Conservation (phyloP, 176 grass and related monocot species). For the Ananas comosus region DNA sequence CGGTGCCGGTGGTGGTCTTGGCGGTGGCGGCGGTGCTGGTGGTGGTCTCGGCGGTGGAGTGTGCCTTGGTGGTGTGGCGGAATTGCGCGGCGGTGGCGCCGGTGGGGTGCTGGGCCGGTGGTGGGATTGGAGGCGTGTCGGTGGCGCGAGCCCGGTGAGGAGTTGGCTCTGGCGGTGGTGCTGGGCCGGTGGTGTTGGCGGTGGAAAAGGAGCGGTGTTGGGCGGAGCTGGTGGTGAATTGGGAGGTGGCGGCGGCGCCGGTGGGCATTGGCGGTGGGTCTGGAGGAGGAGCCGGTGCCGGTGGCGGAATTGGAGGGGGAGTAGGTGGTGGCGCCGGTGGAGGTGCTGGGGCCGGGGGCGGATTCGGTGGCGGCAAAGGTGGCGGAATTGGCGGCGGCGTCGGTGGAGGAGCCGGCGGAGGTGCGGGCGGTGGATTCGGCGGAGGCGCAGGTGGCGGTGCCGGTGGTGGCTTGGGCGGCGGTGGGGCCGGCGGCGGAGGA, state of each 20-base stretch:
- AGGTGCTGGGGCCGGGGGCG: neutral
- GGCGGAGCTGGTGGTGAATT: constrained; percentile 6
- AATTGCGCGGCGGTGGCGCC: neutral
- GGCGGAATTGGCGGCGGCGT: neutral
- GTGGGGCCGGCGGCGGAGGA: neutral
- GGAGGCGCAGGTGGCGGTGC: neutral
- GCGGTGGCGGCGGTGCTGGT: neutral
- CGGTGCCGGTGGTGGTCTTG: neutral
- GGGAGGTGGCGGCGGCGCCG: constrained; percentile 13
- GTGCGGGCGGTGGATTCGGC: neutral
- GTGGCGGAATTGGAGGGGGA: neutral
- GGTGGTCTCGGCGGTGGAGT: neutral
- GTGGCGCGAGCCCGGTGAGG: neutral
- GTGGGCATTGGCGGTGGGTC: neutral
- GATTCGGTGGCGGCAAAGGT: neutral
- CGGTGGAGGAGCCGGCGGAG: constrained; percentile 1
- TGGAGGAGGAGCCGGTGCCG: neutral
- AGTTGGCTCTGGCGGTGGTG: neutral
- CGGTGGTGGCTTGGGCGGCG: neutral
- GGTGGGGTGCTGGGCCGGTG: neutral
- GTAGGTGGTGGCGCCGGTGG: neutral
- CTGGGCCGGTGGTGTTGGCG: neutral
- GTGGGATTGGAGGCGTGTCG: neutral
- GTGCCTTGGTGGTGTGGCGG: neutral
- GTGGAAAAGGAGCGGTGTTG: neutral